A percentile compares a stretch with the other conserved stretches of the same genome.
Conservation (phyloP, 202 grass and related monocot species). For the Musa balbisiana region DNA sequence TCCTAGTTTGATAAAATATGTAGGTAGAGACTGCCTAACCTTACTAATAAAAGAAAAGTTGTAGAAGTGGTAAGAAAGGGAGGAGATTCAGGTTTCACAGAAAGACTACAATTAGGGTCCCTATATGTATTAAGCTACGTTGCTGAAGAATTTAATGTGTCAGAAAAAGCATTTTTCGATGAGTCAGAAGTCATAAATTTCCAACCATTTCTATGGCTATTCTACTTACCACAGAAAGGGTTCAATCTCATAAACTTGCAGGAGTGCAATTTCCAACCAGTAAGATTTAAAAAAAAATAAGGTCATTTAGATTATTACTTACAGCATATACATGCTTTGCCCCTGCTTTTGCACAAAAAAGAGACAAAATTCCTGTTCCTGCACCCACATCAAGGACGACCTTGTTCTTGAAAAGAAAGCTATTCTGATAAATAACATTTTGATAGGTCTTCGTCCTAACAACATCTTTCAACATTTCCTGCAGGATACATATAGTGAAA, state of each 20-base stretch:
- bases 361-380: conserved; percentile 86
- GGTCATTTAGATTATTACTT: conserved; percentile 1
- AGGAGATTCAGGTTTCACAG: no score
- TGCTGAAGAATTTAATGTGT: background rate
- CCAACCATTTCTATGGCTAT: background rate
- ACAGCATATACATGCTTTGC: conserved; percentile 97
- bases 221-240: background rate
- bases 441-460: conserved; percentile 88
- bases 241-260: background rate
- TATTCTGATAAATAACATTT: conserved; percentile 85
- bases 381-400: conserved; percentile 92
- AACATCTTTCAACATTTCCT: conserved; percentile 98
- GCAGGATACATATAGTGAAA: conserved; percentile 21
- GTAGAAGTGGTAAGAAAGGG: no score
- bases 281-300: background rate
- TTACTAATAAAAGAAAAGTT: no score
- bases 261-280: background rate
- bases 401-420: conserved; percentile 92
- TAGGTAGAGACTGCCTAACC: no score
- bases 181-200: background rate
- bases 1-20: no score
- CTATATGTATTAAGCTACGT: background rate
- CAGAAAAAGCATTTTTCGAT: background rate
- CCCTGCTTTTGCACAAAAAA: conserved; percentile 94
- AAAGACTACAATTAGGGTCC: no score